These are phyloP conservation scores for Sechiopsis laciniata DNA, from an alignment of 306 rosid species.

Conservation along the genomic window DNA sequence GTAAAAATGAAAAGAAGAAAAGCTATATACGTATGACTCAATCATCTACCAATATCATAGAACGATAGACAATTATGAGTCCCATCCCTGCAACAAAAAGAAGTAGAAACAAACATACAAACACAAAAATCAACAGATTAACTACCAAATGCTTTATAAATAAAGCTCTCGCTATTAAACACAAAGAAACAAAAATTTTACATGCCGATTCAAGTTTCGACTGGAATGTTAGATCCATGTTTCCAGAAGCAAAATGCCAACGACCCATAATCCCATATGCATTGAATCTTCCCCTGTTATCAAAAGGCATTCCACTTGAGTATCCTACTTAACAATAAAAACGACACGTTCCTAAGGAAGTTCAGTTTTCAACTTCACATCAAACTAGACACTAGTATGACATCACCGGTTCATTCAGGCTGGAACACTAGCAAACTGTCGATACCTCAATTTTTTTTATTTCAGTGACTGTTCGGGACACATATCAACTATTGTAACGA, in stretches of 20 bases:
- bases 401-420: slow-evolving; percentile 2
- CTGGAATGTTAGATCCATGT: not conserved
- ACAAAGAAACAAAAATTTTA: not conserved
- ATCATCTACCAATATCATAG: not conserved
- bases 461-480: too few species aligned
- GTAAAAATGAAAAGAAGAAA: not conserved
- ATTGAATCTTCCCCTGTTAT: not conserved
- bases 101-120: not conserved
- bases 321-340: not conserved
- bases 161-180: not conserved
- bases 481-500: too few species aligned
- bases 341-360: not conserved
- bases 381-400: not conserved
- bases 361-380: slow-evolving; percentile 6
- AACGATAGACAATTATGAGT: not conserved
- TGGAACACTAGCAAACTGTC: not conserved
- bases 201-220: not conserved
- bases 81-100: slow-evolving; percentile 5
- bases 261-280: not conserved
- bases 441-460: not conserved
- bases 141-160: not conserved
- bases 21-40: not conserved
- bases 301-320: slow-evolving; percentile 15
- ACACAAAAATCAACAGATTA: not conserved
- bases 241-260: not conserved